A percentile compares a stretch with the other conserved stretches of the same genome.
These are phyloP conservation scores for Candida manassasensis DNA, from an alignment of 805 yeast species.

Conservation along the genomic window DNA sequence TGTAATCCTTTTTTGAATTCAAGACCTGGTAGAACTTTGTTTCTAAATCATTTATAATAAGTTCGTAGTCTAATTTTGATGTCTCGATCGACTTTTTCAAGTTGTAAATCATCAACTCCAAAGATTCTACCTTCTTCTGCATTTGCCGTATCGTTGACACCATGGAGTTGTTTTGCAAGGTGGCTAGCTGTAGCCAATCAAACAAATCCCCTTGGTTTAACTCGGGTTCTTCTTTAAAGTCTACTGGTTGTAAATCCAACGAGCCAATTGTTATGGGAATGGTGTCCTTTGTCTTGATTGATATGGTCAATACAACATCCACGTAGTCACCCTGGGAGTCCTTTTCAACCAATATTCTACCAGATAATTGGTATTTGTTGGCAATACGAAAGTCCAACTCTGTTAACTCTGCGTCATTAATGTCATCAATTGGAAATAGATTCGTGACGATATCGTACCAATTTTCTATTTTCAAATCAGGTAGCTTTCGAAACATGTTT, in stretches of 20 bases:
- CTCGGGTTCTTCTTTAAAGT: conserved; percentile 11
- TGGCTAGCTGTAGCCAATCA: conserved; percentile 22
- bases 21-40: conserved; percentile 22
- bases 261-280: conserved; percentile 25
- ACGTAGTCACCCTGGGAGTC: conserved; percentile 20
- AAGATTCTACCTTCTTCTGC: conserved; percentile 3
- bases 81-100: conserved; percentile 10
- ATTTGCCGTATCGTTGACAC: conserved; percentile 3
- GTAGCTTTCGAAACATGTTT: conserved; percentile 5
- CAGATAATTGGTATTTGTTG: conserved; percentile 12
- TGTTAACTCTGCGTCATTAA: conserved; percentile 8
- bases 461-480: conserved; percentile 3
- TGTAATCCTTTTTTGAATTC: conserved; percentile 26
- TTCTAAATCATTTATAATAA: conserved; percentile 21
- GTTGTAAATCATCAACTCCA: conserved; percentile 5
- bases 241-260: conserved; percentile 15
- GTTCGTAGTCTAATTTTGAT: conserved; percentile 13
- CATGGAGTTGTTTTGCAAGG: conserved; percentile 11
- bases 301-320: conserved; percentile 18
- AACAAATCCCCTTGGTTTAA: conserved; percentile 16
- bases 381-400: conserved; percentile 4
- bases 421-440: conserved; percentile 17
- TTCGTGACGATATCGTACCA: conserved; percentile 6
- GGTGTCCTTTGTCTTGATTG: conserved; percentile 18
- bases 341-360: conserved; percentile 21